phyloP scores from a whole-genome alignment of 83 land plant genomes.

The Picea abies region DNA sequence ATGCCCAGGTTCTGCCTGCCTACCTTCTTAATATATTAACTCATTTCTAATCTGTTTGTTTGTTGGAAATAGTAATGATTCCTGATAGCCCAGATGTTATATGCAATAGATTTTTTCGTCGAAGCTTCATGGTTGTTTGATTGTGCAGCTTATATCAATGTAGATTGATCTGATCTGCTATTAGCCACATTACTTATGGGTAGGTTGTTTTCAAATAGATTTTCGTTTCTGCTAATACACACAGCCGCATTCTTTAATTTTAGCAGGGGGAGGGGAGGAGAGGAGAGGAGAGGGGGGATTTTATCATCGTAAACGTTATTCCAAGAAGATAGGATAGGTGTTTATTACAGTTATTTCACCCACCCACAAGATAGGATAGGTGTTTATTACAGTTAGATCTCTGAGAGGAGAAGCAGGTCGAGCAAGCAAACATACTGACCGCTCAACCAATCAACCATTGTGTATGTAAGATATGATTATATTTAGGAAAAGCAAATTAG shows the following conservation, averaged over 20 bases:
- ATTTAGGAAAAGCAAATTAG: no score
- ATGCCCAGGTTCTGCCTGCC: not conserved
- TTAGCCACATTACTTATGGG: not conserved
- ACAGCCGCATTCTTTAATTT: not conserved
- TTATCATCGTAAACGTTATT: no score
- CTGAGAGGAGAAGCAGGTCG: no score
- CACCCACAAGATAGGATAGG: no score
- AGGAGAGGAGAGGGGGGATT: no score
- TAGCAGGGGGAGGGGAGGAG: not conserved
- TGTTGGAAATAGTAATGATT: not conserved
- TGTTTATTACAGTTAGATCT: no score
- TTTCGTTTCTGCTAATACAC: not conserved
- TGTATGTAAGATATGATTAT: no score
- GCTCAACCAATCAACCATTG: no score
- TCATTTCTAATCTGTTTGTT: not conserved
- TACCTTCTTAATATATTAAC: not conserved
- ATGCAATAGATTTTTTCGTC: not conserved
- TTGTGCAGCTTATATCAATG: not conserved
- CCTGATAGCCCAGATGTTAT: not conserved
- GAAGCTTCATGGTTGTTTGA: not conserved
- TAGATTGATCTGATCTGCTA: not conserved
- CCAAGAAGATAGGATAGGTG: no score
- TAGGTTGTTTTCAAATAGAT: not conserved
- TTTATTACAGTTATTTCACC: no score
- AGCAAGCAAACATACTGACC: no score